Conservation (phyloP, 768 basidiomycete genomes). For the Brasilioporus rufonigricans region DNA sequence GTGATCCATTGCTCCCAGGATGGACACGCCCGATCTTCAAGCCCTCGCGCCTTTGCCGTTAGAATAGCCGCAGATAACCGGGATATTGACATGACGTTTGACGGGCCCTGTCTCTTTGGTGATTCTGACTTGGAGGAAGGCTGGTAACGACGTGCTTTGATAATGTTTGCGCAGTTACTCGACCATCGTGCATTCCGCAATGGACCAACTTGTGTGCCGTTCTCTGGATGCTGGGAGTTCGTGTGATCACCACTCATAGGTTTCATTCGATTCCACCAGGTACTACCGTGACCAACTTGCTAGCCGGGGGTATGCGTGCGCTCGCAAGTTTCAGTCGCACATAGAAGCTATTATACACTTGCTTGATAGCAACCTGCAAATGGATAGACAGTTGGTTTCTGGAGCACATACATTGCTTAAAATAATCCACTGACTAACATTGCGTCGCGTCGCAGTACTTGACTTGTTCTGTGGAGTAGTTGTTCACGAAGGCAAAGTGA, state of each 20-base stretch:
- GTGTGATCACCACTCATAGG: background rate
- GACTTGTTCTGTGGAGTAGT: too few relatives aligned
- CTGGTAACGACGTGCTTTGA: conserved; percentile 5
- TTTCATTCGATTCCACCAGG: background rate
- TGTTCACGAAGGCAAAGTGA: too few relatives aligned
- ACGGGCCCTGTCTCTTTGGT: conserved; percentile 30
- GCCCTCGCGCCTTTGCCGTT: background rate
- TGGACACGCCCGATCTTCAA: background rate
- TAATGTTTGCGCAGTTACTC: background rate
- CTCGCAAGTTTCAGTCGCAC: background rate
- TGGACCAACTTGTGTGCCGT: background rate
- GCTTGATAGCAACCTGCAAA: too few relatives aligned
- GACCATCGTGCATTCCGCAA: background rate
- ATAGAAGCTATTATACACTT: background rate
- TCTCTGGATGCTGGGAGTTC: background rate
- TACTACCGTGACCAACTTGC: background rate
- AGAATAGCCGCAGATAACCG: background rate
- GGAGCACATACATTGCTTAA: too few relatives aligned
- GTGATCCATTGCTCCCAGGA: background rate
- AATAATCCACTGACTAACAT: too few relatives aligned
- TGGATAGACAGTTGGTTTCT: too few relatives aligned
- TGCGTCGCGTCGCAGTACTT: too few relatives aligned
- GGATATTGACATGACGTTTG: conserved; percentile 9
- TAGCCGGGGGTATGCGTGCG: background rate
- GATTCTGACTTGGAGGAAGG: conserved; percentile 33